These are phyloP conservation scores for Colletotrichum sojae DNA, from an alignment of 2,329 filamentous ascomycete genomes.

Conservation along the genomic window DNA sequence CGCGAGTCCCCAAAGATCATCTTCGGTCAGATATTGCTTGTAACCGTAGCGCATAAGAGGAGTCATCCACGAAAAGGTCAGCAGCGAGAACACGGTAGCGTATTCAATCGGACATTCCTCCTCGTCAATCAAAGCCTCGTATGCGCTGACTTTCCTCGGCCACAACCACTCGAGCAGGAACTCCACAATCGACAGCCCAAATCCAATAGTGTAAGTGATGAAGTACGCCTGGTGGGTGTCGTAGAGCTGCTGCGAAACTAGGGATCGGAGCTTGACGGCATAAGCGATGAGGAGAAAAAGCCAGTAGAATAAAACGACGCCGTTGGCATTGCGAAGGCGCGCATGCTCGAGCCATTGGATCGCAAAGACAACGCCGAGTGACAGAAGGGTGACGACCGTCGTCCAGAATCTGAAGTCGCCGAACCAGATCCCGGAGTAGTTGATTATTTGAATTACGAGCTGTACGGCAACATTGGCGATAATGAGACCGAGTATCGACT, in stretches of 20 bases:
- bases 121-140: slow-evolving; percentile 70
- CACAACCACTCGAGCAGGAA: slow-evolving; percentile 89
- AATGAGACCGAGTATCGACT: slow-evolving; percentile 76
- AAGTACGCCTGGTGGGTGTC: slow-evolving; percentile 80
- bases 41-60: slow-evolving; percentile 97
- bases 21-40: slow-evolving; percentile 90
- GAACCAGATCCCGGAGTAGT: slow-evolving; percentile 78
- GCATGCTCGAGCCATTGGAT: slow-evolving; percentile 91
- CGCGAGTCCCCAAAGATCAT: slow-evolving; percentile 94
- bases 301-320: slow-evolving; percentile 93
- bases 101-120: slow-evolving; percentile 85
- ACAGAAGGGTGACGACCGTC: slow-evolving; percentile 78
- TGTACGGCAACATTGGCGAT: slow-evolving; percentile 79
- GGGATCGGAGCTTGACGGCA: slow-evolving; percentile 86
- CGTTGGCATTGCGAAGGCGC: slow-evolving; percentile 86
- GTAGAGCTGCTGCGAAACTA: slow-evolving; percentile 84
- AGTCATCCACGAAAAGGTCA: slow-evolving; percentile 99
- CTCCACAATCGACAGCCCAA: slow-evolving; percentile 78
- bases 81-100: slow-evolving; percentile 90
- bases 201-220: slow-evolving; percentile 78
- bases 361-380: slow-evolving; percentile 80
- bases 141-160: slow-evolving; percentile 79
- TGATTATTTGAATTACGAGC: slow-evolving; percentile 81
- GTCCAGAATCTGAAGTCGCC: slow-evolving; percentile 91
- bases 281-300: slow-evolving; percentile 85